phyloP scores from a whole-genome alignment of 2,329 filamentous ascomycete genomes.

The Fusarium palustre region DNA sequence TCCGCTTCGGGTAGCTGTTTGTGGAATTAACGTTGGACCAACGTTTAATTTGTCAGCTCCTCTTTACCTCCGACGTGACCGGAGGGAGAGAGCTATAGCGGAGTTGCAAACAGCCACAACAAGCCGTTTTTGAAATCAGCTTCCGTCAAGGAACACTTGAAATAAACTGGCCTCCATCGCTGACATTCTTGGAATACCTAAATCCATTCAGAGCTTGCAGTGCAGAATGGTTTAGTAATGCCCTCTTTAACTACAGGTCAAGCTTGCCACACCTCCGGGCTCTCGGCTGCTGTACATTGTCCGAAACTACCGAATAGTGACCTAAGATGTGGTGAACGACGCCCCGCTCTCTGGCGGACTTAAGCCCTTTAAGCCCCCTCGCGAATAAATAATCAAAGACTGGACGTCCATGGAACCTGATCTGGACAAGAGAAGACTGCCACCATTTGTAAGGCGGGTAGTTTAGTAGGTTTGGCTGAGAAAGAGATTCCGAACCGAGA shows the following conservation, averaged over 20 bases:
- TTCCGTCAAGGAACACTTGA: background rate
- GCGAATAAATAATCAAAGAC: slow-evolving; percentile 16
- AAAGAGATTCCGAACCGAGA: background rate
- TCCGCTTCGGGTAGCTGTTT: slow-evolving; percentile 24
- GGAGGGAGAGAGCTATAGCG: background rate
- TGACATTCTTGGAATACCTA: background rate
- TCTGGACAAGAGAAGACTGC: background rate
- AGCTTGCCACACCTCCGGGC: slow-evolving; percentile 30
- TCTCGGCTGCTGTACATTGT: slow-evolving; percentile 35
- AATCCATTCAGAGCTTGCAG: background rate
- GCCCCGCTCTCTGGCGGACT: slow-evolving; percentile 41
- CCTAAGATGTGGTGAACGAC: background rate
- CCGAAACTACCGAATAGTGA: slow-evolving; percentile 37
- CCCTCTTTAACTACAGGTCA: background rate
- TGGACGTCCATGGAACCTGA: background rate
- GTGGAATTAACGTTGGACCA: slow-evolving; percentile 22
- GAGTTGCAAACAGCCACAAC: slow-evolving; percentile 9
- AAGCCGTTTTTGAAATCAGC: background rate
- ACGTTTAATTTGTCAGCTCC: slow-evolving; percentile 37
- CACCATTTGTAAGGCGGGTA: background rate
- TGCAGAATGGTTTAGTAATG: slow-evolving; percentile 16
- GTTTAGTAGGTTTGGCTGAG: background rate
- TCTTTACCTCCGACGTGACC: background rate
- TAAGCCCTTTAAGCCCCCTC: slow-evolving; percentile 42
- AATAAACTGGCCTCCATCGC: background rate